Evolutionary conservation across 768 basidiomycete genomes (phyloP), one percentile per base, ranked within the genome.

Genomic region (Heimioporus sp.): DNA sequence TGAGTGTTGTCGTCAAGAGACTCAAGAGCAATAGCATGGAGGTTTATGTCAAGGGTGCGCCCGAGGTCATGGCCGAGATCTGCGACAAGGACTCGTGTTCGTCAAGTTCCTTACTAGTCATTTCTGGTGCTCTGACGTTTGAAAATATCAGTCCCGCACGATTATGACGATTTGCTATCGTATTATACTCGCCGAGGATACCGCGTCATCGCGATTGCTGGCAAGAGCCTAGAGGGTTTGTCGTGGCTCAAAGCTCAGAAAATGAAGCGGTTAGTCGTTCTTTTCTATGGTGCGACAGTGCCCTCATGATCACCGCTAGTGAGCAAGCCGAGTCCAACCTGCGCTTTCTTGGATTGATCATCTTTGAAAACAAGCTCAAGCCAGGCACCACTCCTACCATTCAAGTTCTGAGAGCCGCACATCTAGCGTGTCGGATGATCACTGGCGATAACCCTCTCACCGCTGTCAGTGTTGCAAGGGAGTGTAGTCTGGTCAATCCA

Each of bases 291-390:
- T 35, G 36, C 13, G 53, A 48, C 30, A 43, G 34, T 15, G 30
- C n/a, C 9, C 38, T 63, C 20, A 63, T 38, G 1, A 43, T 38
- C 10, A 15, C 20, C 39, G 2, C 15, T 59, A 97, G 94, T 24
- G 97, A 98, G 61, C 92, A 95, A 73, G 96, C 94, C 15, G 97
- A 99, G 64, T 90, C 85, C 2, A 84, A 82, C 24, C 76, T 99
- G 9, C 84, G 83, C 50, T 99, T 99, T 75, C 80, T 98, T 15
- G 97, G 97, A 3, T 74, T 99, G 34, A 86, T 98, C 62, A 95
- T 99, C 54, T 99, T 99, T 62, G 97, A 99, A 70, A 99, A 99
- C 73, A 90, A 96, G 72, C 75, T 99, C 54, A 99, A 99, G 63
- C 83, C 88, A 5, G 93, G 90, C 9, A 98, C 96, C 0, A 76